These are phyloP conservation scores for Peterozyma toletana DNA, from an alignment of 805 yeast genomes.

Conservation along the genomic window DNA sequence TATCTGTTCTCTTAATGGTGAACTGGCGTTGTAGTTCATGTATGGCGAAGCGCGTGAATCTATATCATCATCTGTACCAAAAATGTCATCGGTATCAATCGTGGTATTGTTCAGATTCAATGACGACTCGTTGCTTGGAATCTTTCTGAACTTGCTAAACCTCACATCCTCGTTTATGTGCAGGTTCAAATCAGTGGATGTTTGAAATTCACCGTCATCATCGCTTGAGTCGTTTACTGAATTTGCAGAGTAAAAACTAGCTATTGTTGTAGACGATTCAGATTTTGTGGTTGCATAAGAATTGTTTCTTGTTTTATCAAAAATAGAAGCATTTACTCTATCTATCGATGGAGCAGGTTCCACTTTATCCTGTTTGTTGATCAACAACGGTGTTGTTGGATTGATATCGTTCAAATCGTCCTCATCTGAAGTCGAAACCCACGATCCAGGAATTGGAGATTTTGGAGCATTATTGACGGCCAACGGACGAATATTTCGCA, in stretches of 20 bases:
- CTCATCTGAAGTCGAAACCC: background rate
- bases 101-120: background rate
- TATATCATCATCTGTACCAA: background rate
- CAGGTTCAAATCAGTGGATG: background rate
- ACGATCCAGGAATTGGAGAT: constrained; percentile 3
- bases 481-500: constrained; percentile 8
- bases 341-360: too few relatives aligned
- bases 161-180: background rate
- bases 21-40: background rate
- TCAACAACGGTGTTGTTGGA: too few relatives aligned
- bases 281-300: background rate
- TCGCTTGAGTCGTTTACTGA: background rate
- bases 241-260: background rate
- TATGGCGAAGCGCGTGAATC: background rate
- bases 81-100: constrained; percentile 1
- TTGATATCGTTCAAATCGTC: too few relatives aligned
- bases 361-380: too few relatives aligned
- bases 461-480: background rate
- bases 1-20: background rate
- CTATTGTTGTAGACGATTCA: background rate
- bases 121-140: background rate
- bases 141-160: background rate
- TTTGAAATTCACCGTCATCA: background rate
- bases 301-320: too few relatives aligned
- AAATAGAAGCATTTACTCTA: too few relatives aligned